These are phyloP conservation scores for Vigna hirtella DNA, from an alignment of 306 rosid species.

Conservation along the genomic window DNA sequence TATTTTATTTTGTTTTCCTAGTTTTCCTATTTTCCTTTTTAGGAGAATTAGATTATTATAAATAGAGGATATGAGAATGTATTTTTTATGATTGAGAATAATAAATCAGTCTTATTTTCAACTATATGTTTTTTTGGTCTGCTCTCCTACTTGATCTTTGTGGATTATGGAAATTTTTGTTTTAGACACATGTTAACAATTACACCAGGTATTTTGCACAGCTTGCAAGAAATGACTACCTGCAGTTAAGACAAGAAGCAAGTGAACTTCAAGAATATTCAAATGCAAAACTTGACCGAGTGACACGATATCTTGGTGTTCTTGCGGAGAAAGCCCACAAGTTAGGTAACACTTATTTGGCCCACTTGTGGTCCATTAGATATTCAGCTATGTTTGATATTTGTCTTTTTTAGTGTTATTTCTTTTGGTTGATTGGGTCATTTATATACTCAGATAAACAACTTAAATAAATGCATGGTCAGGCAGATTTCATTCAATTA, in stretches of 20 bases:
- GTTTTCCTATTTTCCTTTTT: too few relatives aligned
- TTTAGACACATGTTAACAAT: constrained; percentile 38
- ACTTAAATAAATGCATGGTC: constrained; percentile 7
- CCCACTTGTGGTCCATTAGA: constrained; percentile 22
- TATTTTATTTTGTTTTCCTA: too few relatives aligned
- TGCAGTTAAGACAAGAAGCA: constrained; percentile 87
- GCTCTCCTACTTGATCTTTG: constrained; percentile 4
- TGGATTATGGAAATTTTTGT: constrained; percentile 23
- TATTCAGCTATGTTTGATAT: background rate
- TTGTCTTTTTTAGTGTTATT: constrained; percentile 4
- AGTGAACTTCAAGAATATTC: constrained; percentile 91
- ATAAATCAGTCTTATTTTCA: too few relatives aligned
- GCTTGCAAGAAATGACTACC: constrained; percentile 89
- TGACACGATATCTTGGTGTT: constrained; percentile 91
- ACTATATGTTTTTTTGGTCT: background rate
- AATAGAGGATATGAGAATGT: too few relatives aligned
- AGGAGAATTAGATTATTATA: too few relatives aligned
- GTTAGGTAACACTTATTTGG: constrained; percentile 63
- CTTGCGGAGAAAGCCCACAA: constrained; percentile 85
- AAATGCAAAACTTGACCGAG: constrained; percentile 89
- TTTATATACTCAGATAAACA: background rate
- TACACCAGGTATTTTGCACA: constrained; percentile 54
- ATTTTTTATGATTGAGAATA: too few relatives aligned
- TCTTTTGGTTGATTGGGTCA: constrained; percentile 36
- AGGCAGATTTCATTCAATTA: background rate